Base-by-base conservation (phyloP, 2,329 filamentous ascomycete species). In the Geosmithia morbida region DNA sequence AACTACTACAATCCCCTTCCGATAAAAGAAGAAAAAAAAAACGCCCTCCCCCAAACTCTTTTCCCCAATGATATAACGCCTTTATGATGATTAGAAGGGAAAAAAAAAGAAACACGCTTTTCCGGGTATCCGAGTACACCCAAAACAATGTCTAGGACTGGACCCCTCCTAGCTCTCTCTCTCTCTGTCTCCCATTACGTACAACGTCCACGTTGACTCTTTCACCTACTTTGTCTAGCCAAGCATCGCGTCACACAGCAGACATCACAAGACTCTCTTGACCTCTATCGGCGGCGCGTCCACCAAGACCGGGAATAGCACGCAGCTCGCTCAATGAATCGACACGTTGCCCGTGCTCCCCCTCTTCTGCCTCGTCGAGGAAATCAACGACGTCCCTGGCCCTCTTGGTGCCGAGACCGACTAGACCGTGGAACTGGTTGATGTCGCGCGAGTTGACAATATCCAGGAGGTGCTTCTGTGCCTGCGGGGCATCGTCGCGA, bases 391-490 rank as follows among this genome's bases (percentile, higher is more conserved):
- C 59, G 52, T 79, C 77, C 41, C 68, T 65, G 0, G 84, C 84
- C 60, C 81, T 84, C 66, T 87, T 87, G 1, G 77, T 70, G 0
- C 84, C 85, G 11, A 88, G 80, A 2, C 84, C 84, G 40, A 79
- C 78, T 1, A 88, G 69, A 2, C 75, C 66, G 55, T 74, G 75
- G 61, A 88, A 87, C 57, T 75, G 69, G 14, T 66, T 66, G 17
- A 83, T 63, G 51, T 88, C 80, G 45, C 81, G 74, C 18, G 81
- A 85, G 66, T 88, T 88, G 63, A 88, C 76, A 55, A 87, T 82
- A 44, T 75, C 69, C 2, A 88, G 70, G 2, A 88, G 65, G 11
- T 37, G 33, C 50, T 75, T 73, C 51, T 70, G 70, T 7, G 81
- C 81, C 3, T 77, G 71, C 1, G 80, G 57, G 44, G 52, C 64